Conservation (phyloP, 495 filamentous ascomycete genomes). For the Pyronema domesticum region DNA sequence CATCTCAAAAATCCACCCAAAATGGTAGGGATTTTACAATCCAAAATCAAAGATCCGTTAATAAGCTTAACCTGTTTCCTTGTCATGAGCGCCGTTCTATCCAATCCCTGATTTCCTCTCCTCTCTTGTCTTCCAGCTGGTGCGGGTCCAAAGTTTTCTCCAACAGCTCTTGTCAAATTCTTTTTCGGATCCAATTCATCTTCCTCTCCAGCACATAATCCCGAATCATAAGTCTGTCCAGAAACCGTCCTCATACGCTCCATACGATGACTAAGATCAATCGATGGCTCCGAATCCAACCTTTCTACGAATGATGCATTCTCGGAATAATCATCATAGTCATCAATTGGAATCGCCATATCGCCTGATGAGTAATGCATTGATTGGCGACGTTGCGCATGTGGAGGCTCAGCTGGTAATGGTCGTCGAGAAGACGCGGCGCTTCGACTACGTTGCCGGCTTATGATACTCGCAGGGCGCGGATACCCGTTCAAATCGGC, state of each 20-base stretch:
- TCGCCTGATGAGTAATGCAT: constrained; percentile 23
- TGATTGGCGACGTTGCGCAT: constrained; percentile 27
- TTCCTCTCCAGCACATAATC: constrained; percentile 24
- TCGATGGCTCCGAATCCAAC: constrained; percentile 42
- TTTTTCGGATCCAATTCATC: constrained; percentile 30
- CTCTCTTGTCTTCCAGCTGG: constrained; percentile 72
- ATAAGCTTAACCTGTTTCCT: constrained; percentile 90
- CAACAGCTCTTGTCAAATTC: constrained; percentile 23
- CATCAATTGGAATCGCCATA: constrained; percentile 15
- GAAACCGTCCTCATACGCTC: constrained; percentile 43
- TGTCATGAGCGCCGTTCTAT: constrained; percentile 67
- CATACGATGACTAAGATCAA: constrained; percentile 32
- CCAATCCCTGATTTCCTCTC: constrained; percentile 40
- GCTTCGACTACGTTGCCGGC: constrained; percentile 57
- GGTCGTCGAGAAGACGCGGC: constrained; percentile 56
- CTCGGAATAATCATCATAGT: constrained; percentile 5
- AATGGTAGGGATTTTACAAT: constrained; percentile 98
- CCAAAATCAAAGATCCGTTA: constrained; percentile 91
- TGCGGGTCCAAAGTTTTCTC: constrained; percentile 69
- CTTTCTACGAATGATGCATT: constrained; percentile 22
- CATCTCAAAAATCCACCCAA: constrained; percentile 86
- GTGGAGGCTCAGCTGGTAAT: constrained; percentile 63
- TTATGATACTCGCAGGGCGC: constrained; percentile 39
- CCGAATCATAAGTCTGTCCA: constrained; percentile 7
- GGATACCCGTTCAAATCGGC: constrained; percentile 77